Base-by-base conservation (phyloP, 495 filamentous ascomycete species). In the Bacidia rubella region DNA sequence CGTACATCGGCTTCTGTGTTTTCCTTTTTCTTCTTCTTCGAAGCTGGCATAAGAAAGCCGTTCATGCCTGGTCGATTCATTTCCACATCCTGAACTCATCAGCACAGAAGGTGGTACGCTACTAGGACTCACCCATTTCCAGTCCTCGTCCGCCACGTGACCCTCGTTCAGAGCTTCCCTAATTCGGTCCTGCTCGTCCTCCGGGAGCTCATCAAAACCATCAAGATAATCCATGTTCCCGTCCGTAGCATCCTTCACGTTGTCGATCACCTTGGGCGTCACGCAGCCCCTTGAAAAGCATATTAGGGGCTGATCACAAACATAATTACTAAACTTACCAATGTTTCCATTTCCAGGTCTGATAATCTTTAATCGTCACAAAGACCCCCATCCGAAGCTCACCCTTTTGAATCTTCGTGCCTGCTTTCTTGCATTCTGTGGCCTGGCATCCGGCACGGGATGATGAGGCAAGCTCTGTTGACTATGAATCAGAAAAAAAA, bases 81-180 rank as follows among this genome's bases (percentile, higher is more conserved):
- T 57, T 83, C 80, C 2, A 73, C 62, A 56, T 90, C 84, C 82
- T 87, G 53, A 44, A 24, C 42, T 43, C 47, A 65, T 65, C 57
- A 60, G 35, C 39, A 12, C 54, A 21, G n/a, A 17, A 19, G 23
- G 24, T 29, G 2, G 47, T 41, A 26, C 19, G 21, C 53, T 44
- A 42, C 63, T 54, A 26, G 54, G 9, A 62, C 82, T 69, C 72
- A 90, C 86, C 0, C 85, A 83, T 3, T 75, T 80, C 81, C 86
- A 92, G 47, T 88, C 87, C 29, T 81, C 80, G 49, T 85, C 75
- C 54, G 79, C 78, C 51, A 93, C 79, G 58, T 89, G 82, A 9
- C 85, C 86, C 55, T 83, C 71, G 23, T 71, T 73, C 9, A 93
- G 49, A 15, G 79, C 84, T 23, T 68, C 68, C 50, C 65, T 63